Percentiles rank a stretch among this genome's conserved stretches.
These are phyloP conservation scores for Rheum nobile DNA, from an alignment of 148 eudicot genomes.

Conservation along the genomic window DNA sequence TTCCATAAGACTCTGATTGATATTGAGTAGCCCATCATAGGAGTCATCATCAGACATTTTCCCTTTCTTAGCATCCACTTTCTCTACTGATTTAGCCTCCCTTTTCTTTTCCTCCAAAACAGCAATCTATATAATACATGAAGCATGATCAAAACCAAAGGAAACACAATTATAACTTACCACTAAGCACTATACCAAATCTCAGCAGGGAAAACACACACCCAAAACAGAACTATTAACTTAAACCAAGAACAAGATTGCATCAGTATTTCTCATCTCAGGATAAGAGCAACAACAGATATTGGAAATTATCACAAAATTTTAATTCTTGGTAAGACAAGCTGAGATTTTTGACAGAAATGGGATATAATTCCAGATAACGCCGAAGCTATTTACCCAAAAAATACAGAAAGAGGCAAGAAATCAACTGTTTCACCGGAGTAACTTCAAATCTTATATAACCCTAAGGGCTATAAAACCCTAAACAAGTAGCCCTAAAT, in stretches of 20 bases:
- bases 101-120: constrained; percentile 27
- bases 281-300: no score
- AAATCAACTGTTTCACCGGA: background rate
- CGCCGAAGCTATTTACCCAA: background rate
- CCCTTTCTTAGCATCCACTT: constrained; percentile 12
- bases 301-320: background rate
- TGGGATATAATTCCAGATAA: background rate
- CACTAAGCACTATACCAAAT: background rate
- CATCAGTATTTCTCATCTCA: no score
- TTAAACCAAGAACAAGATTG: background rate
- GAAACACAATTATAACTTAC: background rate
- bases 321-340: background rate
- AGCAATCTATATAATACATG: constrained; percentile 22
- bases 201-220: background rate
- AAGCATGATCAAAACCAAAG: background rate
- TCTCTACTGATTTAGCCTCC: no score
- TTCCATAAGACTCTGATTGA: constrained; percentile 14
- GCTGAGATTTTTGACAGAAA: background rate
- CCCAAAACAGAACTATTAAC: background rate
- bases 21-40: constrained; percentile 24
- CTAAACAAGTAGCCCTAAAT: no score
- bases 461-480: no score
- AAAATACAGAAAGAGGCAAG: background rate
- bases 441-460: background rate
- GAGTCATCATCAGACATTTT: constrained; percentile 16